Evolutionary conservation across 495 filamentous ascomycete genomes (phyloP).

Genomic region (Trichoderma gamsii): DNA sequence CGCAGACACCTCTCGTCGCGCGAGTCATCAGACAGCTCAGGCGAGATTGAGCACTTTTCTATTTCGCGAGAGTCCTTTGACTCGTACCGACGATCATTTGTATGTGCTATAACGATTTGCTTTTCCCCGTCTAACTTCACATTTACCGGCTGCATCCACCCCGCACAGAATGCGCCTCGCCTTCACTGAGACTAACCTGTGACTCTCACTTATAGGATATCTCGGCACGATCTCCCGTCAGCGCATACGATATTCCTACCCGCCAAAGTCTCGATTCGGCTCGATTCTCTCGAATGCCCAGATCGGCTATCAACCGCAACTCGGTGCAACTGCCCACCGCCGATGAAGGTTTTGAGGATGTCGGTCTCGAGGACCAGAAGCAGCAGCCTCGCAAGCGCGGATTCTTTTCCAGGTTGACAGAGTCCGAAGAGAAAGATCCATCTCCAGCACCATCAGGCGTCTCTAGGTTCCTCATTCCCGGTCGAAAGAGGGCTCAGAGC

Average conservation of each 20-base stretch:
- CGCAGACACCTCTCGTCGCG: slow-evolving; percentile 64
- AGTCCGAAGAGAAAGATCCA: slow-evolving; percentile 38
- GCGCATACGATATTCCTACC: slow-evolving; percentile 51
- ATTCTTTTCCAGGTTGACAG: slow-evolving; percentile 81
- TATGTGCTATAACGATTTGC: slow-evolving; percentile 36
- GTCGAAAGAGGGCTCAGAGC: slow-evolving; percentile 69
- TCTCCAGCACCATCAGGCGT: slow-evolving; percentile 35
- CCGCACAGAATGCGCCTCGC: background rate
- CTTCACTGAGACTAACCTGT: slow-evolving; percentile 17
- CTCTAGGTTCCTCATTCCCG: slow-evolving; percentile 62
- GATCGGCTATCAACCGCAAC: slow-evolving; percentile 45
- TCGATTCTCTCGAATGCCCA: slow-evolving; percentile 51
- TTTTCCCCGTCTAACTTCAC: background rate
- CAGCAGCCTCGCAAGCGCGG: slow-evolving; percentile 67
- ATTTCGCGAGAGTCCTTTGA: slow-evolving; percentile 98
- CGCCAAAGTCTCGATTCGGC: slow-evolving; percentile 75
- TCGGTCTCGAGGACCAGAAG: slow-evolving; percentile 69
- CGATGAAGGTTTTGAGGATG: slow-evolving; percentile 84
- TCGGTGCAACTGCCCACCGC: slow-evolving; percentile 54
- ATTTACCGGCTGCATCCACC: background rate
- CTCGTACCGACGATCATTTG: slow-evolving; percentile 93
- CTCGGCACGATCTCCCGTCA: slow-evolving; percentile 75
- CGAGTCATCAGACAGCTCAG: slow-evolving; percentile 59
- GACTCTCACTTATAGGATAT: slow-evolving; percentile 61
- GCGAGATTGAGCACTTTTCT: slow-evolving; percentile 87